Evolutionary conservation across 1,284 basidiomycete species (phyloP), one percentile per base, ranked within the genome.

Genomic region (Xerocomus minutiporus): DNA sequence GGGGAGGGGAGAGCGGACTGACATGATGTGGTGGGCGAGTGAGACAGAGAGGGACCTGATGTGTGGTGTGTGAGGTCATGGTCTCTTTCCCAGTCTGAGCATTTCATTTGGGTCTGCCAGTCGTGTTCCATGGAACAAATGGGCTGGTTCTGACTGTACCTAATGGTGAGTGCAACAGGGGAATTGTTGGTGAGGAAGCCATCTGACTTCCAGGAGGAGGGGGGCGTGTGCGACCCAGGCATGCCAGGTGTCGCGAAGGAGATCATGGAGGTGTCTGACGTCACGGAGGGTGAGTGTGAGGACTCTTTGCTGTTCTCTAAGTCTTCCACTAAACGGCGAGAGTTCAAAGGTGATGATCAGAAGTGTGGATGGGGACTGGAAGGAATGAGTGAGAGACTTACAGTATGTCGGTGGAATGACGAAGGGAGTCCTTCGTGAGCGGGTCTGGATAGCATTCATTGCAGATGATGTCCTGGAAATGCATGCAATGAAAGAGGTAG

Each of bases 101-200:
- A 0, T 2, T 13, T 3, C 11, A 43, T 34, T 5, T 23, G 26
- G 1, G 1, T 5, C 1, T 23, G 0, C 2, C 3, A 1, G 20
- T 23, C 5, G 9, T 3, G 23, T 12, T 25, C 9, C 9, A 11
- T 2, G 8, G 45, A 7, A 5, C 40, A 55, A 1, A 55, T 13
- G 0, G 46, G 46, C 8, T 57, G 51, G 4, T 57, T 57, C 11
- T 57, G 56, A n/a, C 51, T 47, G 8, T 53, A 57, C 0, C 31
- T n/a, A 0, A 57, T 17, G 0, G 50, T 57, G 28, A 57, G 25
- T 0, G 54, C 26, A 15, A 57, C 13, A 1, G 56, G 46, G 1
- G n/a, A 8, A 2, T 57, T 46, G 0, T 57, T 3, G 0, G 8
- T 11, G 8, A 57, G 6, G 13, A 49, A 57, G 0, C 9, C 7